Evolutionary conservation across 2,329 filamentous ascomycete genomes (phyloP).

Genomic region (Trichothecium sympodiale): DNA sequence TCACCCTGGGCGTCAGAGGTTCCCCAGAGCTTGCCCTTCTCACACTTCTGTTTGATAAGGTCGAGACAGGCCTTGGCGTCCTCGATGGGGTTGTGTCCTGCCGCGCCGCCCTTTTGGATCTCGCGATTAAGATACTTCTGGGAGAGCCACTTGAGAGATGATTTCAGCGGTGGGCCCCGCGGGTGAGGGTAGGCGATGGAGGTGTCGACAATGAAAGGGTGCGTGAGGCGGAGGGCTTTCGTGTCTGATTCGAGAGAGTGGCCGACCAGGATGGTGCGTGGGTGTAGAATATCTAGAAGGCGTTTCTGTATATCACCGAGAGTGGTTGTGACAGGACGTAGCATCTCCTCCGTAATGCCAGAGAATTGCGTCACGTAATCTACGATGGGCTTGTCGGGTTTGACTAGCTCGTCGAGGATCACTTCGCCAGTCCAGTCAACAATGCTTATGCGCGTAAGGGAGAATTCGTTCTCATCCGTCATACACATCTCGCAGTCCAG

Average conservation of each 20-base stretch:
- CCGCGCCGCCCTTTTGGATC: constrained; percentile 69
- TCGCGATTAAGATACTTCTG: constrained; percentile 78
- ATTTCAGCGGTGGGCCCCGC: constrained; percentile 79
- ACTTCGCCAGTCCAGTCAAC: constrained; percentile 76
- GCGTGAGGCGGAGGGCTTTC: constrained; percentile 71
- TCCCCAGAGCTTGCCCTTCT: constrained; percentile 82
- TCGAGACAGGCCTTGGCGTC: constrained; percentile 87
- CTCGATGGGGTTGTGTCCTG: constrained; percentile 84
- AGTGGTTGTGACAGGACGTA: constrained; percentile 73
- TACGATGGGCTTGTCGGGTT: constrained; percentile 75
- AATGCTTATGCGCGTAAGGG: constrained; percentile 80
- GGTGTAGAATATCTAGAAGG: constrained; percentile 60
- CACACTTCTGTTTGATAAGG: constrained; percentile 89
- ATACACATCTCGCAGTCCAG: constrained; percentile 98
- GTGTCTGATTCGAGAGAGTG: constrained; percentile 79
- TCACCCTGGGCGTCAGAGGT: constrained; percentile 69
- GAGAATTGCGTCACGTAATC: constrained; percentile 91
- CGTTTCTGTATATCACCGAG: constrained; percentile 71
- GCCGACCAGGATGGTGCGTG: constrained; percentile 63
- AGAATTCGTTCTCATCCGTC: constrained; percentile 67
- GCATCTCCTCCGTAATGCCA: constrained; percentile 80
- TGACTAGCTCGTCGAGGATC: constrained; percentile 83
- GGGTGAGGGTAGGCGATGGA: constrained; percentile 83
- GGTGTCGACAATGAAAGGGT: constrained; percentile 91
- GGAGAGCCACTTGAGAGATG: constrained; percentile 78